Evolutionary conservation across 2,329 filamentous ascomycete genomes (phyloP), one percentile per base, ranked within the genome.

Genomic region (Aspergillus sp.): DNA sequence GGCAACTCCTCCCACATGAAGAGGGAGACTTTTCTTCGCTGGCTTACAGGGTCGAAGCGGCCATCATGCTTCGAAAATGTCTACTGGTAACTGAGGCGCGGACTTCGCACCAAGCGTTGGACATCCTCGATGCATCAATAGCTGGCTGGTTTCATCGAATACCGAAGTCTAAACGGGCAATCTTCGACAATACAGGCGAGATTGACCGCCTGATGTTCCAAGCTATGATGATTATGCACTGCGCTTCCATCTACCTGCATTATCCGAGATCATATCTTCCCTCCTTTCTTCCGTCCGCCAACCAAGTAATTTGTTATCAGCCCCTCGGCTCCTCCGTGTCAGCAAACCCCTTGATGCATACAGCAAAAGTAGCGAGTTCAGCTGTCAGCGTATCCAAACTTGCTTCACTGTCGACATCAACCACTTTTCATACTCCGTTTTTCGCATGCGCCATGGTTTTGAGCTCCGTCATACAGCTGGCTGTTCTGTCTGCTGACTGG

Each of bases 191-290:
- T 52, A 53, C 20, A 4, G 57, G 57, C 12, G 34, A 45, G 11
- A 11, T 56, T 13, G 57, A 56, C 24, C 34, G 53, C 15, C 26
- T 44, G 34, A 51, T 59, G 7, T 39, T 56, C 11, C 48, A 59
- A 17, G 53, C 53, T 7, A n/a, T 48, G 17, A 53, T 56, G 53
- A n/a, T 59, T 13, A 55, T 56, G 43, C 53, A 56, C 24, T 59
- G 57, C 38, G 57, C 57, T 4, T 42, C 48, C 36, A 48, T 59
- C 24, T 59, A 59, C 18, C 43, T 59, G 5, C 57, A 59, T 42
- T 59, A 52, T 13, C 36, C 57, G 2, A 48, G 39, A 13, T 59
- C 57, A 2, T 48, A 30, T 18, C 48, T 56, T 15, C 43, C 53
- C 3, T 18, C 24, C 6, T 59, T 48, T 30, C 48, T 59, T 4